Base-by-base conservation (phyloP, 805 yeast genomes). In the Grigorovia humatica region DNA sequence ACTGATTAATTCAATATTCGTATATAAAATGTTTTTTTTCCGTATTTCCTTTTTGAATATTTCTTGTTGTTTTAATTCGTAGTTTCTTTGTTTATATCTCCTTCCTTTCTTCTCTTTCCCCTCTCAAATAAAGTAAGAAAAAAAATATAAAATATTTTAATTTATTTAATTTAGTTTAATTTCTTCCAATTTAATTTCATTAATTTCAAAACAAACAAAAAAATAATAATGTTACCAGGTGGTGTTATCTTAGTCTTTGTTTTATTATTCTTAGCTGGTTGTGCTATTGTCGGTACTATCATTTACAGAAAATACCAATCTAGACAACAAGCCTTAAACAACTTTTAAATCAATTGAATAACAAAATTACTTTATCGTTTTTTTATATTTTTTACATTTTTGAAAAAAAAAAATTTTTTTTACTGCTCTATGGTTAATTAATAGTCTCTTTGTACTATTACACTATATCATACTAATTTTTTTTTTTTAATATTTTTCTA, bases 181-280 rank as follows among this genome's bases (percentile, higher is more conserved):
- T 23, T 29, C 32, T 23, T 29, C 32, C 48, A 45, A 45, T 35
- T 45, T 29, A 38, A 38, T 38, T 38, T 38, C 15, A 38, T 38
- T 38, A 38, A 38, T n/a, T 15, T 12, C 17, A 13, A 38, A 38
- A 38, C 15, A 48, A 41, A 43, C 51, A 42, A 50, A 49, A 23
- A 47, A 41, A 46, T 49, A 54, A 63, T 64, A 66, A 81, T 80
- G 84, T 74, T 82, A 66, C 86, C 88, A 70, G 75, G 82, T 57
- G 88, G 88, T 72, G 87, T 82, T 73, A 82, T 82, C 69, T 74
- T 82, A 68, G 88, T 82, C 59, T 81, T 82, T 72, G 72, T 68
- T 54, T 58, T 68, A 53, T 66, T 66, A 57, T 66, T 63, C 57
- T 62, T 67, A 58, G 68, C 72, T 53, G 50, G 58, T 58, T 52